Evolutionary conservation across 2,329 filamentous ascomycete genomes (phyloP), one percentile per base, ranked within the genome.

Genomic region (Davidsoniella virescens): DNA sequence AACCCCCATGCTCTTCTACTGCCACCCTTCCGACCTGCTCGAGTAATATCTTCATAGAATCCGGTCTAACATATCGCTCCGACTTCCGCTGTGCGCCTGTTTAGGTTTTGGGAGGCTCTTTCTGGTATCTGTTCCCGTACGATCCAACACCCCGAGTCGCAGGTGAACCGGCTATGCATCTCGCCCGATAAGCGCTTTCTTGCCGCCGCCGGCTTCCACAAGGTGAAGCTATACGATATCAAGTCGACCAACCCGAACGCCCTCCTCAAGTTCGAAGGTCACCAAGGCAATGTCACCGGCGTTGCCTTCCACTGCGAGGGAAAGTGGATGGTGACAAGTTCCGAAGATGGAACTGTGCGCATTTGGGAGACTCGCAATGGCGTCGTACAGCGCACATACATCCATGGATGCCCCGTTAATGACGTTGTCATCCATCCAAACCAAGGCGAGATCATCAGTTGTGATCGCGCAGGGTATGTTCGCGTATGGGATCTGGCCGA

Each of bases 381-480:
- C 43, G 80, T 76, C 52, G 79, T 96, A 50, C 92, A 98, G 67
- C 78, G 92, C 50, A 94, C 90, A 66, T 98, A 98, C 64, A 82
- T 77, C 57, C 92, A 98, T 63, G 84, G 83, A 49, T 82, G 80
- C 33, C 80, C 92, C 0, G 92, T 90, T 48, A 98, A 95, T 61
- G 92, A 98, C 64, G 92, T 98, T 7, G 92, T 96, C n/a, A 98
- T 98, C 51, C 92, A 98, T 64, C 92, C 92, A 0, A 98, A 98
- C 62, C 92, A 98, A 68, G 92, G 90, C 54, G 92, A 98, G 69
- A 82, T 98, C 54, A 94, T 98, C 61, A 94, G 86, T 63, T 95
- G 90, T 63, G 92, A 98, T 63, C 80, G 90, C 33, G 82, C 84
- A 44, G 92, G 92, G 44, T 94, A 87, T 63, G 87, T 98, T 54